Evolutionary conservation across 805 yeast genomes (phyloP), one percentile per base, ranked within the genome.

Genomic region (Metschnikowia bowlesiae): DNA sequence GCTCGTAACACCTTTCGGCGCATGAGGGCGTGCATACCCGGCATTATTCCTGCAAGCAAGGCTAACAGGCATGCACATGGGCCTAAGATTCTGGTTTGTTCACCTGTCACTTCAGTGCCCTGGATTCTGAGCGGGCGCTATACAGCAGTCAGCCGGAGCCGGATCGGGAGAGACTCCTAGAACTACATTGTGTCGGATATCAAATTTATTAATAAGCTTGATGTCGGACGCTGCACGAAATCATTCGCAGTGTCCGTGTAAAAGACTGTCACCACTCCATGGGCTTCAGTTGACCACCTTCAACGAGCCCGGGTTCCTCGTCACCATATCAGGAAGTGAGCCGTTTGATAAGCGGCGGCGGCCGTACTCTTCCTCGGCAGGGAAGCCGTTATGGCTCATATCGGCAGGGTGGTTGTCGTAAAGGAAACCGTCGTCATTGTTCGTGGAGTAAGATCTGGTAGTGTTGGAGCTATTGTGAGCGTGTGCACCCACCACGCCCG

Each of bases 301-400:
- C 52, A 80, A 64, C 4, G 79, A 71, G 38, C 79, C 78, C 8
- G 73, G 73, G 47, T 67, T 67, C 53, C 78, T 66, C 6, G 78
- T 79, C 48, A 62, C 62, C 66, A 64, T 64, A 58, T 79, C 83
- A 1, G 82, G 84, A 48, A 80, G 62, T 9, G 83, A 78, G 14
- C 83, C 81, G 53, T 79, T 73, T 59, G 83, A 78, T 51, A 80
- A 68, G 52, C 81, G 70, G 53, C 80, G 69, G 44, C 79, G 71
- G 18, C 80, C 81, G 50, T 61, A 61, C 49, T 67, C 77, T 48
- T 54, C 59, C 14, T 47, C 47, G 3, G 49, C 38, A 9, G 30
- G 33, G 28, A 32, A 49, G 14, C 39, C 37, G 31, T 51, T 51
- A n/a, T 46, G 46, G 10, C 34, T 50, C 11, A 40, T 33, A 44